Conservation (phyloP, 2,329 filamentous ascomycete species). For the Xenosphaeropsis pyriputrescens region DNA sequence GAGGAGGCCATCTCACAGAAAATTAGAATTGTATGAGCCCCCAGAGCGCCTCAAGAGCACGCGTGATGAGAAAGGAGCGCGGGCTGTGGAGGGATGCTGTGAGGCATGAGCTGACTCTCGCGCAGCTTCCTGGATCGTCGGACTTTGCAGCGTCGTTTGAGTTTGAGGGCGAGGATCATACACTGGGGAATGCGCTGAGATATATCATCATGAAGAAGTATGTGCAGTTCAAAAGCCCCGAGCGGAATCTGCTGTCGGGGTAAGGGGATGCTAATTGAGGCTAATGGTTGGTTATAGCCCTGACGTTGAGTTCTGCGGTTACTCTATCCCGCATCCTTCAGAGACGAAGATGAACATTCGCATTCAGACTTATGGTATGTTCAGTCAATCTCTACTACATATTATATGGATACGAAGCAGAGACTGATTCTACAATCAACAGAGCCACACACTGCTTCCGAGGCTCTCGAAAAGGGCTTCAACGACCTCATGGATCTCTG, state of each 20-base stretch:
- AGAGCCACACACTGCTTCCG: slow-evolving; percentile 52
- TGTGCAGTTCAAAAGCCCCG: slow-evolving; percentile 13
- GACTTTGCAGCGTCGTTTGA: slow-evolving; percentile 90
- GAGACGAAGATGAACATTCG: slow-evolving; percentile 94
- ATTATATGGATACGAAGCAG: too few species aligned
- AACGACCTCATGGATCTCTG: slow-evolving; percentile 81
- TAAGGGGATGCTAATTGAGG: background rate
- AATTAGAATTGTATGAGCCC: background rate
- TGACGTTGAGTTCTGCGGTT: slow-evolving; percentile 94
- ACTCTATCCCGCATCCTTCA: slow-evolving; percentile 92
- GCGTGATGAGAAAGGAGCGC: too few species aligned
- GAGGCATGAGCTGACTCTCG: too few species aligned
- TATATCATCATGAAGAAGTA: slow-evolving; percentile 99
- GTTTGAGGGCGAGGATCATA: slow-evolving; percentile 88
- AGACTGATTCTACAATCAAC: background rate
- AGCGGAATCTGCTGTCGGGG: background rate
- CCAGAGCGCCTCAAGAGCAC: background rate
- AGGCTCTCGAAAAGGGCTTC: slow-evolving; percentile 82
- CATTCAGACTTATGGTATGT: slow-evolving; percentile 89
- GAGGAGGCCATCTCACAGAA: background rate
- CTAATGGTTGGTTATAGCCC: slow-evolving; percentile 39
- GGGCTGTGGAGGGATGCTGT: too few species aligned
- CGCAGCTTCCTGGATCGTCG: slow-evolving; percentile 67
- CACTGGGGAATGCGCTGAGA: slow-evolving; percentile 81
- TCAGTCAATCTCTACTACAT: background rate